These are phyloP conservation scores for Plasmodium cynomolgi DNA, from an alignment of 169 alveolate species.

Conservation along the genomic window DNA sequence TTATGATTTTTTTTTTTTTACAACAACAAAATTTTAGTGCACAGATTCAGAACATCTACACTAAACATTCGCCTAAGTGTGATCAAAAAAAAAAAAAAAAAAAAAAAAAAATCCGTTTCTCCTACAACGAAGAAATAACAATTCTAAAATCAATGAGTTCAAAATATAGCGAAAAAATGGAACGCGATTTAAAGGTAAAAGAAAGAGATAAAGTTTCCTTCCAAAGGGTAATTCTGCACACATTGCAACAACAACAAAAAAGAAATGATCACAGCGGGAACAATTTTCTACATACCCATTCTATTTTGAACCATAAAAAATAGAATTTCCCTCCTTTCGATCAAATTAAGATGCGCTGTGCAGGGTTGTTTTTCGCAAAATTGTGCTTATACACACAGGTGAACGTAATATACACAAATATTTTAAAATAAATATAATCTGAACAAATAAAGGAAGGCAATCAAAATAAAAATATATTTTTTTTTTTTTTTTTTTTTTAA, in stretches of 20 bases:
- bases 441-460: neutral
- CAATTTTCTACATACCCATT: neutral
- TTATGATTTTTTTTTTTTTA: neutral
- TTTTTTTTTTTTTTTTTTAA: no score
- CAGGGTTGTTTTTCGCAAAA: neutral
- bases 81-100: neutral
- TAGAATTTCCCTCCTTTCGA: neutral
- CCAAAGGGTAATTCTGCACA: neutral
- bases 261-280: neutral
- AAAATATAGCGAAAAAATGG: neutral
- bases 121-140: neutral
- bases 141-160: neutral
- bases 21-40: neutral
- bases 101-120: neutral
- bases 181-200: neutral
- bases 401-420: neutral
- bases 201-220: neutral
- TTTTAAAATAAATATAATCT: neutral
- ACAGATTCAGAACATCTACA: neutral
- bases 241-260: neutral
- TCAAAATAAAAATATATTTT: neutral
- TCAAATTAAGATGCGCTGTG: neutral
- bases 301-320: neutral
- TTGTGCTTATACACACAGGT: neutral
- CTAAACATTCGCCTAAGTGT: neutral